Evolutionary conservation across 2,329 filamentous ascomycete genomes (phyloP), one percentile per base, ranked within the genome.

Genomic region (Venturia pyrina): DNA sequence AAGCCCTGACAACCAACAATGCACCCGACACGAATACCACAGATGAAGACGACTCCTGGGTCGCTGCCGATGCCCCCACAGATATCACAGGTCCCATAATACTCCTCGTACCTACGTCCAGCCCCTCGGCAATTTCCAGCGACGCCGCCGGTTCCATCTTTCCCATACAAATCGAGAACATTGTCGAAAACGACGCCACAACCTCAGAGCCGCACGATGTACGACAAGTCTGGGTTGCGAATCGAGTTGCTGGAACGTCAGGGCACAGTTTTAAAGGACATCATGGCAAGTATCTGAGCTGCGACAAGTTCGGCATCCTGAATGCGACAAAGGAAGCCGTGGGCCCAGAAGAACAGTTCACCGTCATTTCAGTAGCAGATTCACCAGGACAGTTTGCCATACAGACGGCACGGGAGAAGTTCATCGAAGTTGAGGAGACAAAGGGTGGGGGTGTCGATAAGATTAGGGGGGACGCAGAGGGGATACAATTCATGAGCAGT

Each of bases 171-270:
- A 80, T 99, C 62, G 91, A 96, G 80, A 97, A 98, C 74, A 88
- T 96, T 44, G 84, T 96, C 67, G 93, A 97, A 66, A 87, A 82
- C 34, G 89, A 96, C 73, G 85, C 90, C 3, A 76, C 83, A n/a
- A 96, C 87, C 5, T 91, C 93, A 10, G 95, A 99, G 78, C 95
- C 95, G 62, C 93, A 97, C 76, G 93, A 98, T 75, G 93, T 98
- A 67, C 83, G 93, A 68, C 93, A 97, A 79, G 95, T 99, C 19
- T 99, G 93, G 90, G 86, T 98, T 69, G 91, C 90, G 67, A 96
- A 89, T 71, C 85, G 84, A 70, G 88, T 97, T 15, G 85, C 88
- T 0, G 93, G 93, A 3, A 93, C 89, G 1, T 90, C 96, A 69
- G 83, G 84, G 43, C 88, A 91, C 70, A 89, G 89, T 66, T 90